Conservation (phyloP, 148 eudicot species). For the Camellia granthamiana region DNA sequence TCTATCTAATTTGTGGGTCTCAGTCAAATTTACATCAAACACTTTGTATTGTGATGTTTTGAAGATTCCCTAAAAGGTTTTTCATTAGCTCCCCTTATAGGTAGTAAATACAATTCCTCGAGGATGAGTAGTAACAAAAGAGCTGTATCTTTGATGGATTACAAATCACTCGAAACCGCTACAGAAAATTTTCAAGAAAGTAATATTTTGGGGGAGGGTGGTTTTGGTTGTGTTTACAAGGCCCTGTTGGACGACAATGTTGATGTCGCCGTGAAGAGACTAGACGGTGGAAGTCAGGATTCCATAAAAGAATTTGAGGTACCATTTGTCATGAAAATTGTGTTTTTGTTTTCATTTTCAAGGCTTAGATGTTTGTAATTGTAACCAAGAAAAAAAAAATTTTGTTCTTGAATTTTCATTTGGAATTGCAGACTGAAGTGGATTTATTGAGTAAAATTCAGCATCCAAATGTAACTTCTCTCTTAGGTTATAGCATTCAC, state of each 20-base stretch:
- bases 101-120: conserved; percentile 28
- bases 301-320: conserved; percentile 59
- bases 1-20: not conserved
- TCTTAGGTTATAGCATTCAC: no score
- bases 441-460: no score
- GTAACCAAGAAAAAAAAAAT: no score
- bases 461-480: no score
- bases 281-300: conserved; percentile 46
- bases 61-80: conserved; percentile 30
- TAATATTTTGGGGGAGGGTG: conserved; percentile 54
- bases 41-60: conserved; percentile 14
- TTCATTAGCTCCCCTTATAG: conserved; percentile 28
- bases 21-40: not conserved
- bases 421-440: no score
- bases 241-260: conserved; percentile 42
- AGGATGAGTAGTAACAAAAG: conserved; percentile 31
- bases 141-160: conserved; percentile 41
- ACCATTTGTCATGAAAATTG: conserved; percentile 6
- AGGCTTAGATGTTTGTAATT: no score
- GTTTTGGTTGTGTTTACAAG: conserved; percentile 64
- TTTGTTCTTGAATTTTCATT: no score
- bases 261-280: conserved; percentile 54
- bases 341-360: not conserved
- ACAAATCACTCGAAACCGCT: conserved; percentile 50
- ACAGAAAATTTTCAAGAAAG: conserved; percentile 43